These are phyloP conservation scores for Fulvia fulva DNA, from an alignment of 2,329 filamentous ascomycete species.

Conservation along the genomic window DNA sequence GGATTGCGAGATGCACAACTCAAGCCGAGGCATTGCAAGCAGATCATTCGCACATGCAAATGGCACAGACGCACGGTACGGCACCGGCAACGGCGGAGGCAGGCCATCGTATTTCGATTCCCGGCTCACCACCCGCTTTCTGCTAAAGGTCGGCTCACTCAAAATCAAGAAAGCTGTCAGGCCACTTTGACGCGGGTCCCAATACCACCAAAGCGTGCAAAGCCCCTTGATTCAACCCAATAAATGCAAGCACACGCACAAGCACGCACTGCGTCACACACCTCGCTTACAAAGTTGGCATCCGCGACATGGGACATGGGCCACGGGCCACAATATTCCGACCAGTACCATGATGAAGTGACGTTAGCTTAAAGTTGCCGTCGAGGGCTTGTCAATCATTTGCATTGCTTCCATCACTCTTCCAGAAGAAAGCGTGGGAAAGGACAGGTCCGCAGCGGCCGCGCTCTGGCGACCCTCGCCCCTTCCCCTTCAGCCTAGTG, in stretches of 20 bases:
- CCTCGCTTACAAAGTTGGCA: not conserved
- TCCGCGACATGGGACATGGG: not conserved
- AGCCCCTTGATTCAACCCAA: not conserved
- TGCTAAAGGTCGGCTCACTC: not conserved
- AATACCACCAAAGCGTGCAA: not conserved
- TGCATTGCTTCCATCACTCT: not conserved
- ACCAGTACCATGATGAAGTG: constrained; percentile 3
- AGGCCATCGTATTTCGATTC: no score
- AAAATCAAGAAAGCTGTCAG: not conserved
- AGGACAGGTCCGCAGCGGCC: not conserved
- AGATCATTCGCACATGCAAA: not conserved
- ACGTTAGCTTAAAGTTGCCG: constrained; percentile 6
- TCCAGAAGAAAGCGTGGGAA: not conserved
- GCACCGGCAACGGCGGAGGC: not conserved
- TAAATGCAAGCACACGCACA: not conserved
- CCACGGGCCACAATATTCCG: not conserved
- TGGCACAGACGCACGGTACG: not conserved
- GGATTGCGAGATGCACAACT: not conserved
- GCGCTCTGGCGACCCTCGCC: not conserved
- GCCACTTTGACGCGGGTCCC: not conserved
- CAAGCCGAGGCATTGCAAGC: constrained; percentile 1
- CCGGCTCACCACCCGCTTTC: not conserved
- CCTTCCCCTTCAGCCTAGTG: constrained; percentile 3
- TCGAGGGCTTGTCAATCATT: not conserved
- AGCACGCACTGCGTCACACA: not conserved